A percentile compares a stretch with the other conserved stretches of the same genome.
These are phyloP conservation scores for Dactylellina cionopaga DNA, from an alignment of 2,329 filamentous ascomycete genomes.

Conservation along the genomic window DNA sequence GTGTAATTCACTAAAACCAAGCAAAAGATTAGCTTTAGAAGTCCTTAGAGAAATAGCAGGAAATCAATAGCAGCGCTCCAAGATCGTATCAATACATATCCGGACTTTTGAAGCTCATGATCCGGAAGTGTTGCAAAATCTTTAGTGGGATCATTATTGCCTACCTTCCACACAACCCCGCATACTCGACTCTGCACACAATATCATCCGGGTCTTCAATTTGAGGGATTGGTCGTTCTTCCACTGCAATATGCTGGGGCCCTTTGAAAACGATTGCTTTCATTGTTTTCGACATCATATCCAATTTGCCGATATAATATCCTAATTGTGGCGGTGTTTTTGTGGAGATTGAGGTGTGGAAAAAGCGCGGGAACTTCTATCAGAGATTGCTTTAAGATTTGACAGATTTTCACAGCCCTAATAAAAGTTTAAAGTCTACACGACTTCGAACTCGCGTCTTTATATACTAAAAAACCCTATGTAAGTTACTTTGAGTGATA, in stretches of 20 bases:
- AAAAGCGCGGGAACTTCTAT: too few species aligned
- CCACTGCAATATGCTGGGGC: conserved; percentile 76
- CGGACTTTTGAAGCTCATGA: not conserved
- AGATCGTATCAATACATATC: not conserved
- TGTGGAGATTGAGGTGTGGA: conserved; percentile 4
- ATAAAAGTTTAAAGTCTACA: too few species aligned
- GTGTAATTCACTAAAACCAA: conserved; percentile 75
- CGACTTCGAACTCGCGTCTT: too few species aligned
- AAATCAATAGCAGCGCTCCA: not conserved
- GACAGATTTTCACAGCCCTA: too few species aligned
- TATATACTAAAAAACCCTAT: too few species aligned
- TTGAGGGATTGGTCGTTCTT: conserved; percentile 80
- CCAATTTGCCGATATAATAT: too few species aligned
- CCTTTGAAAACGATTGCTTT: conserved; percentile 89
- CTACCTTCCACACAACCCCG: conserved; percentile 88
- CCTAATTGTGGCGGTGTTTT: not conserved
- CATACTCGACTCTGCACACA: conserved; percentile 82
- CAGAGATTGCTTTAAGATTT: too few species aligned
- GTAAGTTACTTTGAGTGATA: too few species aligned
- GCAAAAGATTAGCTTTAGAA: not conserved
- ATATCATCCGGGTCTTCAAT: conserved; percentile 78
- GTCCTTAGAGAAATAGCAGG: too few species aligned
- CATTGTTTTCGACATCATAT: conserved; percentile 69
- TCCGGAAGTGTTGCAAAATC: conserved; percentile 7
- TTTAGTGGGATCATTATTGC: conserved; percentile 59